Evolutionary conservation across 2,329 filamentous ascomycete genomes (phyloP).

Genomic region (Kalaharituber pfeilii): DNA sequence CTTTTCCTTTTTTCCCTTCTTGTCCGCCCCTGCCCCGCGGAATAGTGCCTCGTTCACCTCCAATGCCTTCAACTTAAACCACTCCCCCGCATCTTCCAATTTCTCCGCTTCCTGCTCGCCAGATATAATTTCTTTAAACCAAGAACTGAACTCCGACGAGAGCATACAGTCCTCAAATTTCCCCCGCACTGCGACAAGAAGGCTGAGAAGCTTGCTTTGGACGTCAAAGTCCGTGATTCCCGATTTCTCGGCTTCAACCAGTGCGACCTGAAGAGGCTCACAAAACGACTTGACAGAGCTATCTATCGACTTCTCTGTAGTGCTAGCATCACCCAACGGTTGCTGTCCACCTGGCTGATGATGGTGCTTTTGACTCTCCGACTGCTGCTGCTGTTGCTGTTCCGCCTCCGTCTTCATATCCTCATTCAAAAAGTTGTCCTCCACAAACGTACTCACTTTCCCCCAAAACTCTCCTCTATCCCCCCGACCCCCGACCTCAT

Average conservation of each 20-base stretch:
- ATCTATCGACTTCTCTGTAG: constrained; percentile 4
- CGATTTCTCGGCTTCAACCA: constrained; percentile 9
- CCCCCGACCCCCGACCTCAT: constrained; percentile 35
- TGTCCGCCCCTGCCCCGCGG: too few species aligned
- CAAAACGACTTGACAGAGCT: constrained; percentile 11
- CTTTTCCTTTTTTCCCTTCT: too few species aligned
- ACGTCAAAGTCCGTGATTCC: constrained; percentile 5
- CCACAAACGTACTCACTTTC: constrained; percentile 41
- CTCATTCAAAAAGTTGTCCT: constrained; percentile 50
- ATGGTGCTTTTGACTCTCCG: neutral
- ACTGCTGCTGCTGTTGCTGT: neutral
- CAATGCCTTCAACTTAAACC: neutral
- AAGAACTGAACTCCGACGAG: neutral
- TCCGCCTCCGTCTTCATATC: constrained; percentile 39
- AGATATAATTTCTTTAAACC: neutral
- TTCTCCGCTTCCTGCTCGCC: neutral
- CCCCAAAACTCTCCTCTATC: constrained; percentile 35
- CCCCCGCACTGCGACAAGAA: constrained; percentile 11
- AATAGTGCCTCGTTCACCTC: neutral
- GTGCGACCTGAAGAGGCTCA: constrained; percentile 9
- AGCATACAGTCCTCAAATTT: neutral
- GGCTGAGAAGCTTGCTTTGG: constrained; percentile 13
- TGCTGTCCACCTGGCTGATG: constrained; percentile 4
- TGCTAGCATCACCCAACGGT: constrained; percentile 4
- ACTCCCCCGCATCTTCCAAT: neutral